Percentiles rank a stretch among this genome's conserved stretches.
phyloP scores from a whole-genome alignment of 768 basidiomycete species.

The Kwoniella botswanensis region DNA sequence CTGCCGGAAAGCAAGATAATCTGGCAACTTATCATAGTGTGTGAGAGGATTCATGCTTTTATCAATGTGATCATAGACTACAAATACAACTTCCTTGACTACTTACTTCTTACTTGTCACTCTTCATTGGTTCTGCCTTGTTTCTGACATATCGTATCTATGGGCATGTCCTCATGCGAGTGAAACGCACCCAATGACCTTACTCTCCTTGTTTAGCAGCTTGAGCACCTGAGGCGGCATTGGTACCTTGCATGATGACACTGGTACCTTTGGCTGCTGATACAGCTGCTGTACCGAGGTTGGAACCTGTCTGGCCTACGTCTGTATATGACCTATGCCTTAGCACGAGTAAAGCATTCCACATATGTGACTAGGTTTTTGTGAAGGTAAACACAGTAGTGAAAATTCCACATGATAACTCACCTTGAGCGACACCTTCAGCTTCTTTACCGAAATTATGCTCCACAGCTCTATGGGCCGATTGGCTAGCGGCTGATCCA shows the following conservation, averaged over 20 bases:
- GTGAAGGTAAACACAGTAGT: background rate
- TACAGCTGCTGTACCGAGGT: conserved; percentile 40
- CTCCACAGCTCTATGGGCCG: conserved; percentile 50
- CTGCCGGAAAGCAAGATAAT: too few relatives aligned
- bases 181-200: background rate
- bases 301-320: conserved; percentile 48
- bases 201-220: conserved; percentile 17
- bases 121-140: too few relatives aligned
- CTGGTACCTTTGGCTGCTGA: conserved; percentile 42
- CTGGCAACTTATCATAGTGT: too few relatives aligned
- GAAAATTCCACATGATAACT: background rate
- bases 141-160: too few relatives aligned
- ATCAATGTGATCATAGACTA: too few relatives aligned
- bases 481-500: conserved; percentile 42
- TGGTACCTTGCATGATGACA: conserved; percentile 44
- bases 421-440: conserved; percentile 51
- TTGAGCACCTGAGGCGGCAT: conserved; percentile 37
- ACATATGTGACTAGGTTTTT: too few relatives aligned
- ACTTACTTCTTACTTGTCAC: too few relatives aligned
- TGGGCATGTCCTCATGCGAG: too few relatives aligned
- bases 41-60: too few relatives aligned
- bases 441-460: conserved; percentile 50
- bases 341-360: background rate
- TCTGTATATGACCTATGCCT: conserved; percentile 23
- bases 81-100: too few relatives aligned